A percentile compares a stretch with the other conserved stretches of the same genome.
Evolutionary conservation across 148 eudicot species (phyloP).

Genomic region (Diospyros kaki): DNA sequence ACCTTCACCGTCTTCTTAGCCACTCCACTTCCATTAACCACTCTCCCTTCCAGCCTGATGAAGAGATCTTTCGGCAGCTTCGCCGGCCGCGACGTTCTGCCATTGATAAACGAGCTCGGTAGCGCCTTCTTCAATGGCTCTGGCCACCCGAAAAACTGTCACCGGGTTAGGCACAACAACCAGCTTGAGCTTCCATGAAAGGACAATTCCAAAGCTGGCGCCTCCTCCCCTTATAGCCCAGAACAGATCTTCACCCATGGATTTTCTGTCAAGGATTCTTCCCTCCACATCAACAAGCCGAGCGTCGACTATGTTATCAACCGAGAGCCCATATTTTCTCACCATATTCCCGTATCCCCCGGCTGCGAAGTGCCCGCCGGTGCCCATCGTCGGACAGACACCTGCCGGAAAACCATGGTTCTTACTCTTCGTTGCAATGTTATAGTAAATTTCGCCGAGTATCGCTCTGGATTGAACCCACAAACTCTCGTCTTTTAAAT

Average conservation of each 20-base stretch:
- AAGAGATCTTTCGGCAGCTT: conserved; percentile 3
- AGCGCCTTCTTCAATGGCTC: not conserved
- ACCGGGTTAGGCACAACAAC: conserved; percentile 7
- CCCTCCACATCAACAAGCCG: not conserved
- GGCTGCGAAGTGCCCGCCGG: conserved; percentile 4
- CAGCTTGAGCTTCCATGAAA: conserved; percentile 12
- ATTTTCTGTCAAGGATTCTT: conserved; percentile 10
- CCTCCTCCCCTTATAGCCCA: conserved; percentile 17
- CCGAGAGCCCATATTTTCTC: conserved; percentile 7
- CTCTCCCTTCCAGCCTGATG: not conserved
- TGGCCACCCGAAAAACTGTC: conserved; percentile 4
- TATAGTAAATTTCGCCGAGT: conserved; percentile 3
- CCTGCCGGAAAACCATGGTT: not conserved
- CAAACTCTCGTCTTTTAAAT: not conserved
- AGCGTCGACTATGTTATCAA: conserved; percentile 3
- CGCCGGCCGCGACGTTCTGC: conserved; percentile 7
- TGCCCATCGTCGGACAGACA: not conserved
- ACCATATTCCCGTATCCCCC: conserved; percentile 9
- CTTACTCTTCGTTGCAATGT: not conserved
- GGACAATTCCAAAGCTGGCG: conserved; percentile 4
- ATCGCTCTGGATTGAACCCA: conserved; percentile 7
- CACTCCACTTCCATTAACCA: not conserved
- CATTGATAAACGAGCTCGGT: not conserved
- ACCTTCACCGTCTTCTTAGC: conserved; percentile 8
- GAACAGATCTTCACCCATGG: conserved; percentile 15